Evolutionary conservation across 1,139 yeast species (phyloP).

Genomic region (Pichia sp.): DNA sequence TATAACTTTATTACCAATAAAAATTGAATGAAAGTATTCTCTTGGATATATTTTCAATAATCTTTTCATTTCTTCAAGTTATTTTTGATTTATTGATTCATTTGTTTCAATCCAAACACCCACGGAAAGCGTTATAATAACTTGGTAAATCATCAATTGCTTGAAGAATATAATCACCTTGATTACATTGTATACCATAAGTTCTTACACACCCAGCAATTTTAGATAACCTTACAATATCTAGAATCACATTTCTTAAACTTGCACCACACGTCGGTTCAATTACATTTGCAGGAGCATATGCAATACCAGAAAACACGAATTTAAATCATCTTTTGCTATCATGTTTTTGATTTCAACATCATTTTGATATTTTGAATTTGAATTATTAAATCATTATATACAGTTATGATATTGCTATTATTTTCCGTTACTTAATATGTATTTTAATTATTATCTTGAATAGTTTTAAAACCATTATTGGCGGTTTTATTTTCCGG

Average conservation of each 20-base stretch:
- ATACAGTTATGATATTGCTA: background rate
- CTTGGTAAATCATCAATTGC: slow-evolving; percentile 44
- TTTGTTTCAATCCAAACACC: slow-evolving; percentile 60
- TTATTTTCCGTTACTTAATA: background rate
- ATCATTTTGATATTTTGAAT: background rate
- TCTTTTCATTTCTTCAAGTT: slow-evolving; percentile 39
- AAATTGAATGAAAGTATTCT: slow-evolving; percentile 42
- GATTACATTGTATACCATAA: slow-evolving; percentile 61
- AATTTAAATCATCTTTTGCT: background rate
- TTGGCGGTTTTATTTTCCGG: background rate
- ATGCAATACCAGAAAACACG: background rate
- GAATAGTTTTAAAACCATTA: background rate
- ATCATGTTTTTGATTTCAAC: background rate
- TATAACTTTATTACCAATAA: slow-evolving; percentile 59
- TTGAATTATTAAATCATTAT: background rate
- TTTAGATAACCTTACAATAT: slow-evolving; percentile 33
- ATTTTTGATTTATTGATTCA: slow-evolving; percentile 27
- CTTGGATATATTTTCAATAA: slow-evolving; percentile 42
- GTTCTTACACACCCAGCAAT: slow-evolving; percentile 52
- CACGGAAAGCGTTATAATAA: slow-evolving; percentile 52
- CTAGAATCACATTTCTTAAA: background rate
- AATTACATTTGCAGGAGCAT: background rate
- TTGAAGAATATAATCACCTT: slow-evolving; percentile 45
- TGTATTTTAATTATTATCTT: background rate
- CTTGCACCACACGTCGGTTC: background rate